Conservation (phyloP, 306 rosid species). For the Ziziphus jujuba region DNA sequence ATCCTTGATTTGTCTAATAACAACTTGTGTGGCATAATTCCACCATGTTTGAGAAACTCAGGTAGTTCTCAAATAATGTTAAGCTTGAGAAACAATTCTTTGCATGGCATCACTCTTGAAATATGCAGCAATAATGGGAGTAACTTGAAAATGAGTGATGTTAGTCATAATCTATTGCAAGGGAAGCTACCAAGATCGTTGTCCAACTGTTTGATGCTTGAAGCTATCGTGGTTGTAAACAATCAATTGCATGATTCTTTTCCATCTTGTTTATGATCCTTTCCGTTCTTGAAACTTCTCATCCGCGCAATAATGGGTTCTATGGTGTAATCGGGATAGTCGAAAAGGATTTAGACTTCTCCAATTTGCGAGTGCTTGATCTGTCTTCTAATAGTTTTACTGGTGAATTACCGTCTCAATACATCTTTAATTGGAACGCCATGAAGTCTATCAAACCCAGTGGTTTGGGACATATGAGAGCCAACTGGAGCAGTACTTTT, state of each 20-base stretch:
- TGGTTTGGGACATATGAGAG: neutral
- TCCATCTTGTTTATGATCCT: constrained; percentile 44
- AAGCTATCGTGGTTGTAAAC: constrained; percentile 7
- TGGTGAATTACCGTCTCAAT: constrained; percentile 20
- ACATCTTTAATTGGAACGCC: constrained; percentile 13
- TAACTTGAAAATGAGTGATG: constrained; percentile 10
- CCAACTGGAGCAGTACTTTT: neutral
- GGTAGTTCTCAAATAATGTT: neutral
- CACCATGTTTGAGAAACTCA: constrained; percentile 19
- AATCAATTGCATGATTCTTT: constrained; percentile 29
- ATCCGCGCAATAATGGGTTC: constrained; percentile 20
- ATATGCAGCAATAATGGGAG: neutral
- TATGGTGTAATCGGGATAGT: constrained; percentile 22
- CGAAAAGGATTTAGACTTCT: neutral
- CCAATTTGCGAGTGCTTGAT: constrained; percentile 17
- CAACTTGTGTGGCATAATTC: constrained; percentile 17
- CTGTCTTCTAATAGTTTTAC: constrained; percentile 22
- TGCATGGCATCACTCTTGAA: neutral
- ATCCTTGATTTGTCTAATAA: constrained; percentile 8
- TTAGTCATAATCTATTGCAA: constrained; percentile 21
- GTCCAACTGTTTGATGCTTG: constrained; percentile 10
- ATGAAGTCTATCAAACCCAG: neutral
- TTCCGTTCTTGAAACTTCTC: constrained; percentile 18
- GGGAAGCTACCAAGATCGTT: constrained; percentile 27
- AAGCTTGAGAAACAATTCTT: neutral